A percentile compares a stretch with the other conserved stretches of the same genome.
Evolutionary conservation across 2,329 filamentous ascomycete species (phyloP).

Genomic region (Exophiala oligosperma): DNA sequence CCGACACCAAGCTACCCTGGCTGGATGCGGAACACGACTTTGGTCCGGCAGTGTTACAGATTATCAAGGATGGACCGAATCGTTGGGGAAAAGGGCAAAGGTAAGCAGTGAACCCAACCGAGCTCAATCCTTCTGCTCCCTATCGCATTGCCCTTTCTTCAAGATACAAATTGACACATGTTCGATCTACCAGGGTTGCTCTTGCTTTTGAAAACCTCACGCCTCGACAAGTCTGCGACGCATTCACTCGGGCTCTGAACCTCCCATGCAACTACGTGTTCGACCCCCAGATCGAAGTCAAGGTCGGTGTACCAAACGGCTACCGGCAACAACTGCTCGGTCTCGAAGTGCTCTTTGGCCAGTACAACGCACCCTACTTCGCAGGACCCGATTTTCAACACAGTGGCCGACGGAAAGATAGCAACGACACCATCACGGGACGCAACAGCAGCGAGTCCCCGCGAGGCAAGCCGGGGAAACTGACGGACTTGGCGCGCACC

Average conservation of each 20-base stretch:
- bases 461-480: constrained; percentile 42
- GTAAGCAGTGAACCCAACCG: constrained; percentile 43
- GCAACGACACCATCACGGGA: constrained; percentile 22
- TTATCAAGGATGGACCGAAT: constrained; percentile 87
- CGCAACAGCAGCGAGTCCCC: constrained; percentile 5
- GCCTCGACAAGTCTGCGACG: constrained; percentile 75
- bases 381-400: constrained; percentile 57
- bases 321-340: constrained; percentile 83
- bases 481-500: constrained; percentile 72
- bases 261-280: constrained; percentile 76
- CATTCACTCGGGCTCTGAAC: constrained; percentile 76
- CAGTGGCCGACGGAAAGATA: constrained; percentile 32
- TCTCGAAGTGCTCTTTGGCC: constrained; percentile 60
- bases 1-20: constrained; percentile 87
- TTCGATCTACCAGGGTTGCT: constrained; percentile 62
- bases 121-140: neutral
- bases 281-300: constrained; percentile 73
- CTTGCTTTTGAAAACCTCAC: constrained; percentile 88
- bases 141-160: neutral
- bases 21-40: constrained; percentile 95
- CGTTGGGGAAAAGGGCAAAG: constrained; percentile 74
- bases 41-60: constrained; percentile 84
- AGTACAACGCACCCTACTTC: constrained; percentile 62
- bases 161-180: neutral
- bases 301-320: constrained; percentile 80